Evolutionary conservation across 495 filamentous ascomycete species (phyloP), one percentile per base, ranked within the genome.

Genomic region (Penicillium tannophilum): DNA sequence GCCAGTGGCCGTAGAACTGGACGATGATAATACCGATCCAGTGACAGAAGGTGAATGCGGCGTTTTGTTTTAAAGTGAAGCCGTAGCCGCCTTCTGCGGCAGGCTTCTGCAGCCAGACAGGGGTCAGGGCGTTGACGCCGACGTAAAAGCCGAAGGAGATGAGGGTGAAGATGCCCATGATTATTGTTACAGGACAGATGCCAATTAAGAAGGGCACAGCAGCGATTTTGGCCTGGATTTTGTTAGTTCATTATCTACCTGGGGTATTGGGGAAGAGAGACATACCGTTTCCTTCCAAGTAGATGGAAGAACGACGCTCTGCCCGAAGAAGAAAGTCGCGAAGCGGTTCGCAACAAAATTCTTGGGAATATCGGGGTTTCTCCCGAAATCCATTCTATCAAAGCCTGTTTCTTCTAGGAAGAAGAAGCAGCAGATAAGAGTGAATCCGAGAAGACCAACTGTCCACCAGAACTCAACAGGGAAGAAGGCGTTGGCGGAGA

Each of bases 381-480:
- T 63, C 2, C 61, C 56, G 10, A 61, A 23, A 26, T 49, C 11
- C 8, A 55, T 57, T 1, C 73, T 68, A 26, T 69, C 59, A 47
- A 66, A 78, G 0, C 64, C 64, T 0, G 79, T 82, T 35, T 84
- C 79, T 54, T 83, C 76, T 6, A 81, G 64, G 54, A 78, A 77
- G 30, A 70, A 43, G 35, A 82, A 76, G 9, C 78, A 69, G n/a
- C 74, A 63, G 19, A 81, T 64, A 17, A 77, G 67, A 7, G 76
- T 66, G 23, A 74, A 65, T 3, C 72, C 78, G 1, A 77, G 58
- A 0, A 77, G 55, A 9, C 69, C 76, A 1, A 82, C 66, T 1
- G 75, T 76, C 80, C 80, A 83, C 80, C 82, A 84, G 64, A 79
- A 82, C 54, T 76, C 72, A 7, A 76, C 64, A 0, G 72, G 69